Conservation (phyloP, 2,329 filamentous ascomycete species). For the Mycogone perniciosa region DNA sequence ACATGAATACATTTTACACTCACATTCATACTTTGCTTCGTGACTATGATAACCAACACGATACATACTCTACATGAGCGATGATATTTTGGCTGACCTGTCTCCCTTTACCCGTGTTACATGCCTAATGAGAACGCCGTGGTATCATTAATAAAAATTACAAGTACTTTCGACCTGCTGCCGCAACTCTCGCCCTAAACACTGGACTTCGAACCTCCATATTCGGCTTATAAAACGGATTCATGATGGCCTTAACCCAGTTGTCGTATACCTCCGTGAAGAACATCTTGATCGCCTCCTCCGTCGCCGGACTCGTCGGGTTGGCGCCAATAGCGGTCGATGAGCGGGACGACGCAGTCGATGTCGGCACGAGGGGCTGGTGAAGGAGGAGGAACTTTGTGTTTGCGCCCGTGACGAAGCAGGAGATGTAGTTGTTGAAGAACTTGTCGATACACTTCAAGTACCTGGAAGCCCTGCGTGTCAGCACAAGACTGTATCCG, state of each 20-base stretch:
- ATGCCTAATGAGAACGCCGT: neutral
- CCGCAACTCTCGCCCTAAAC: constrained; percentile 74
- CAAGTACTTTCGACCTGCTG: constrained; percentile 88
- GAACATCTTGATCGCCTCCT: constrained; percentile 93
- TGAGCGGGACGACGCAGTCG: constrained; percentile 42
- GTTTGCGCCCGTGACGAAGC: constrained; percentile 88
- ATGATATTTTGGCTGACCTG: neutral
- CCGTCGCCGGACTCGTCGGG: constrained; percentile 80
- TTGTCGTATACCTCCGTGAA: constrained; percentile 94
- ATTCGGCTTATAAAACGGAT: constrained; percentile 84
- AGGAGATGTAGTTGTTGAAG: constrained; percentile 91
- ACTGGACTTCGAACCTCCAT: constrained; percentile 81
- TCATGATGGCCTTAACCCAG: constrained; percentile 97
- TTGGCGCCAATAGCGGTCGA: constrained; percentile 74
- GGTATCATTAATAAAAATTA: constrained; percentile 34
- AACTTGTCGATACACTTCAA: constrained; percentile 96
- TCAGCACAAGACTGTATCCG: neutral
- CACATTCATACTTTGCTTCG: neutral
- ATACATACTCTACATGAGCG: too few relatives aligned
- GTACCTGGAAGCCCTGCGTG: constrained; percentile 53
- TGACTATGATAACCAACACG: neutral
- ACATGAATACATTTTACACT: constrained; percentile 13
- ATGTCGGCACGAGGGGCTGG: constrained; percentile 54
- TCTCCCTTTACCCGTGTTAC: neutral
- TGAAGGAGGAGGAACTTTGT: constrained; percentile 93